Base-by-base conservation (phyloP, 192 early-diverging fungal species). In the Coemansia umbellata region DNA sequence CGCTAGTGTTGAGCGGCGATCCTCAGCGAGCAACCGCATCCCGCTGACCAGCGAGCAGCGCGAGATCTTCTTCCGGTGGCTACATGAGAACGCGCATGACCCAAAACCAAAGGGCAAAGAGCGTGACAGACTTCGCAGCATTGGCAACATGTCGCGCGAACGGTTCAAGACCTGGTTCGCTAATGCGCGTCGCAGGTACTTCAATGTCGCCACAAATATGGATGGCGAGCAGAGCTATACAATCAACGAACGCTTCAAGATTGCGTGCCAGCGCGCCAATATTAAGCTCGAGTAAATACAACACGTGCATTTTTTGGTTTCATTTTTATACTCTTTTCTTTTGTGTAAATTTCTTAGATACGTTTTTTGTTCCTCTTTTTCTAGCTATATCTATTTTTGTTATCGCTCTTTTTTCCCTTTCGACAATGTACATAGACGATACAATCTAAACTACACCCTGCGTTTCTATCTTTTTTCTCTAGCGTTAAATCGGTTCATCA, bases 131-230 rank as follows among this genome's bases (percentile, higher is more conserved):
- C 66, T 76, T 19, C 55, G 66, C 22, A 8, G 33, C 45, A 58
- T 76, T 17, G 73, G 62, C 32, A 58, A 66, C 50, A 76, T 76
- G 73, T 50, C 55, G 22, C 65, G 58, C 33, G 73, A 60, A 54
- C 47, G 73, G 35, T 76, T 76, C 59, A 76, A 76, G 66, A 76
- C 73, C 11, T 76, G 73, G 73, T 76, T 76, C 35, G 73, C 73
- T 37, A 76, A 76, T 37, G 73, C 73, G 8, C 66, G 73, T 24
- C 73, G 73, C 73, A 61, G 73, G 35, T 76, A 76, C 51, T 76
- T 76, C 30, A 35, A 47, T 14, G 35, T 59, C 17, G 50, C 48
- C 10, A 37, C 51, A 4, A 49, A 33, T 11, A 26, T 26, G 8
- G 51, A 68, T 31, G 72, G 65, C 50, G 60, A 68, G 37, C 66